Conservation (phyloP, 306 rosid species). For the Corylus heterophylla region DNA sequence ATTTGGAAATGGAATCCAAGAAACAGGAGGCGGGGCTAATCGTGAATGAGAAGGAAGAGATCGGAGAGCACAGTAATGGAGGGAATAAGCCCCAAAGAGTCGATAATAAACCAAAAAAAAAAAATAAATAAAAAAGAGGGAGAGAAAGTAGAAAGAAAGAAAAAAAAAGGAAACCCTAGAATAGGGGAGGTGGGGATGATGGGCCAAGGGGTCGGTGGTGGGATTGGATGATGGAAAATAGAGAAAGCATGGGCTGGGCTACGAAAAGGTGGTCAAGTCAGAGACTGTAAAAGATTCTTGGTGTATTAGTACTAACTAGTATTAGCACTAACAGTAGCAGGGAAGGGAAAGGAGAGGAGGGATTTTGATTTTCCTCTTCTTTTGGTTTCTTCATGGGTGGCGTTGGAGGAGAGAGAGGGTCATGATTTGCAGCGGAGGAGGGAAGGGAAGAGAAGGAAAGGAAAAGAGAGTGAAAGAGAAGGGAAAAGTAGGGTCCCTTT, state of each 20-base stretch:
- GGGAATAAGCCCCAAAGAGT: constrained; percentile 12
- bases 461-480: neutral
- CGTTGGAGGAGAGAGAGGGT: constrained; percentile 15
- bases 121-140: constrained; percentile 11
- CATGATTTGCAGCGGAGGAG: constrained; percentile 3
- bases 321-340: neutral
- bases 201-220: constrained; percentile 32
- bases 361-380: constrained; percentile 1
- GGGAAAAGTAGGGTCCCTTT: neutral
- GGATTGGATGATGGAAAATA: constrained; percentile 15
- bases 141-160: neutral
- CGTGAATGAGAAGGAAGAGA: constrained; percentile 23
- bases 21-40: constrained; percentile 7
- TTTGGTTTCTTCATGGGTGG: constrained; percentile 16
- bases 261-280: neutral
- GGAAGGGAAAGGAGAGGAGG: constrained; percentile 14
- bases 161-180: constrained; percentile 45
- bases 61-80: constrained; percentile 22
- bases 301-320: neutral
- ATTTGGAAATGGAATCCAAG: constrained; percentile 23
- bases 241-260: constrained; percentile 6
- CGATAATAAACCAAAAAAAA: neutral
- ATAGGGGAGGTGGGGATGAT: constrained; percentile 30
- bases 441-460: neutral
- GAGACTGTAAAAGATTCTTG: neutral